These are phyloP conservation scores for Cryptococcus maquisensis DNA, from an alignment of 1,284 basidiomycete species.

Conservation along the genomic window DNA sequence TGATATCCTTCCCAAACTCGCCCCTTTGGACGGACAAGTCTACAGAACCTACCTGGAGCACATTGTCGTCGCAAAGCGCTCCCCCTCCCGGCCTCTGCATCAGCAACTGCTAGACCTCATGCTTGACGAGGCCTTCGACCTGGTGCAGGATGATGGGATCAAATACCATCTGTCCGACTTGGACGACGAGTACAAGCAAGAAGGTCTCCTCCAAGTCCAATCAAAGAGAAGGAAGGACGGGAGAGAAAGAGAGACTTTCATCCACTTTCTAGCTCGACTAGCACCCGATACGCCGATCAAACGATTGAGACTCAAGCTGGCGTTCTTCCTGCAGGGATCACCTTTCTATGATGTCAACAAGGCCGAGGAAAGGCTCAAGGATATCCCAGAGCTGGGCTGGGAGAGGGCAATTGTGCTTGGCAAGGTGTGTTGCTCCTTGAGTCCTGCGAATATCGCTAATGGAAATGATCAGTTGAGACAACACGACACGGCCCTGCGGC, in stretches of 20 bases:
- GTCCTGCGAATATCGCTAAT: not conserved
- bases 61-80: constrained; percentile 66
- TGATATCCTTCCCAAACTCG: constrained; percentile 27
- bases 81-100: constrained; percentile 46
- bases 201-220: not conserved
- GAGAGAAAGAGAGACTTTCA: constrained; percentile 20
- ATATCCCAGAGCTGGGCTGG: constrained; percentile 56
- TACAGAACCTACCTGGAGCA: constrained; percentile 73
- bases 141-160: constrained; percentile 43
- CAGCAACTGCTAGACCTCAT: constrained; percentile 33
- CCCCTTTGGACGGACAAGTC: constrained; percentile 46
- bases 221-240: not conserved
- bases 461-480: constrained; percentile 56
- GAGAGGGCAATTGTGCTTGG: constrained; percentile 77
- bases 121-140: constrained; percentile 27
- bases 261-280: constrained; percentile 42
- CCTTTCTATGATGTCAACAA: constrained; percentile 59
- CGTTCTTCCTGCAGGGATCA: constrained; percentile 73
- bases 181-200: constrained; percentile 45
- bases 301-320: constrained; percentile 65
- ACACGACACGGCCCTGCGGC: constrained; percentile 62
- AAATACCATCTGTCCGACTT: constrained; percentile 48
- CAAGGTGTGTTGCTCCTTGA: constrained; percentile 55
- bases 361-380: constrained; percentile 54
- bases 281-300: constrained; percentile 68